A percentile compares a stretch with the other conserved stretches of the same genome.
phyloP scores from a whole-genome alignment of 2,329 filamentous ascomycete genomes.

The Xylaria sp. region DNA sequence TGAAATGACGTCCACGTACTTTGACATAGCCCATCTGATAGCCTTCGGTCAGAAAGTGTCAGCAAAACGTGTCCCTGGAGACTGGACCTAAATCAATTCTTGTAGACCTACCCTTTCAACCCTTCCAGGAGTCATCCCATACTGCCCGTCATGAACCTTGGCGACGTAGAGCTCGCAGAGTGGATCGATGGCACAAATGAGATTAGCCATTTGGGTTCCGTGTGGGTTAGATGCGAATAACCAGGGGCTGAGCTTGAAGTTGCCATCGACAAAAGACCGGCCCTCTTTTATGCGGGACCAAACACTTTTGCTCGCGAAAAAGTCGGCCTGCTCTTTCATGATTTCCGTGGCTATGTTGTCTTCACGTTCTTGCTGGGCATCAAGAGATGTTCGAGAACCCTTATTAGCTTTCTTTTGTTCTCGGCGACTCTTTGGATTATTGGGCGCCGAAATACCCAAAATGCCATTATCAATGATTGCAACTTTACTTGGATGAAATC shows the following conservation, averaged over 20 bases:
- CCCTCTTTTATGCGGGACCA: not conserved
- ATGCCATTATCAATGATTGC: constrained; percentile 3
- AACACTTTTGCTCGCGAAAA: not conserved
- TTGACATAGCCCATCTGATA: constrained; percentile 1
- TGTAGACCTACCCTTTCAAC: not conserved
- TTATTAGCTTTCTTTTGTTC: not conserved
- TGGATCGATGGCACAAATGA: constrained; percentile 15
- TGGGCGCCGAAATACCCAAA: not conserved
- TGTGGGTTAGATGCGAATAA: constrained; percentile 12
- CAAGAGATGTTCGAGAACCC: too few relatives aligned
- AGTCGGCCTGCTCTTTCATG: not conserved
- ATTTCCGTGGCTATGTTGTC: too few relatives aligned
- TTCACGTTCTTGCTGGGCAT: too few relatives aligned
- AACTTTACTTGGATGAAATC: not conserved
- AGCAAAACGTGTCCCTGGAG: too few relatives aligned
- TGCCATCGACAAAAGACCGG: constrained; percentile 1
- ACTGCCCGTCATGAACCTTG: not conserved
- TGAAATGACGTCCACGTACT: constrained; percentile 10
- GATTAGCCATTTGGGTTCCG: constrained; percentile 21
- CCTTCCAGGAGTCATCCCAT: not conserved
- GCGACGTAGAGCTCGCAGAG: constrained; percentile 8
- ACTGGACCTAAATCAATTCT: too few relatives aligned
- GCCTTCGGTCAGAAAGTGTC: not conserved
- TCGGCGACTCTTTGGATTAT: not conserved
- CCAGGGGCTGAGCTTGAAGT: not conserved